Base-by-base conservation (phyloP, 2,329 filamentous ascomycete species). In the Corinectria fuckeliana region DNA sequence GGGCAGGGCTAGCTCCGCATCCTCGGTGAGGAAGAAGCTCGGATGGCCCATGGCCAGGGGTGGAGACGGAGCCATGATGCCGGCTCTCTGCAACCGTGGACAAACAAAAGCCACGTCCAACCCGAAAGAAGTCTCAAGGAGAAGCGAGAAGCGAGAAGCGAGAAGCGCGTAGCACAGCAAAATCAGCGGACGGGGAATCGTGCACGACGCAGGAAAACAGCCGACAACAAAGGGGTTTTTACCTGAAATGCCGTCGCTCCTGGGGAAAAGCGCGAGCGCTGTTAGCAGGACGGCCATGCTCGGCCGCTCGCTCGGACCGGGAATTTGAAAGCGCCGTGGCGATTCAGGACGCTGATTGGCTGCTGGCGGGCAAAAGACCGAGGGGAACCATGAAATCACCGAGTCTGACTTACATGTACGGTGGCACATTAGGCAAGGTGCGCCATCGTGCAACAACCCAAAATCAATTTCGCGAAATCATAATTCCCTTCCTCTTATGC, bases 171-270 rank as follows among this genome's bases (percentile, higher is more conserved):
- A n/a, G n/a, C n/a, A n/a, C 11, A 45, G 26, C 16, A 53, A 54
- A 58, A 45, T 57, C 47, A 57, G 54, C 54, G n/a, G 56, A 58
- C 52, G 57, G 57, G 39, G 32, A 51, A 60, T 60, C 39, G 25
- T 13, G 5, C n/a, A 20, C 6, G 30, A 36, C 11, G 28, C 2
- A 16, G 32, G n/a, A 38, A 38, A 38, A 18, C 45, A 50, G 53
- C 47, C 18, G 47, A 14, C 21, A 16, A 23, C 36, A 39, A 23
- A 41, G 36, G 23, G n/a, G n/a, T n/a, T 55, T 59, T 44, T 56
- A 39, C n/a, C 45, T n/a, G 21, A 47, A 56, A 41, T 55, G 41
- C 51, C 57, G 47, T 45, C 30, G 41, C 42, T 34, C 28, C 16
- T 47, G 20, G 14, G 13, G 8, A 45, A 50, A 59, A 47, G 50